Percentiles rank a stretch among this genome's conserved stretches.
These are phyloP conservation scores for Agrocybe praecox DNA, from an alignment of 768 basidiomycete genomes.

Conservation along the genomic window DNA sequence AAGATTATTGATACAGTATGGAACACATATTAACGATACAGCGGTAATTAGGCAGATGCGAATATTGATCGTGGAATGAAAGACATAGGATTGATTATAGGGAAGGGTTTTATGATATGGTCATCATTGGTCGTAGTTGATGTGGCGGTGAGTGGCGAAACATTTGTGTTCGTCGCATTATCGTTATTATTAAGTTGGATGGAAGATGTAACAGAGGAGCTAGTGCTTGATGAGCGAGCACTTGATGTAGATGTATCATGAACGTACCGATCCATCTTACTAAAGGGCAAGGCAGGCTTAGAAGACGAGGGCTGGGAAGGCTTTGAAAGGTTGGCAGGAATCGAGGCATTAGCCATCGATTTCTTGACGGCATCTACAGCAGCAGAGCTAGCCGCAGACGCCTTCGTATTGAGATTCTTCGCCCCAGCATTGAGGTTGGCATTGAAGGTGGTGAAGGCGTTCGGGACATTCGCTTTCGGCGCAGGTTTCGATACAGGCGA, in stretches of 20 bases:
- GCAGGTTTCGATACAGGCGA: constrained; percentile 13
- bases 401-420: constrained; percentile 40
- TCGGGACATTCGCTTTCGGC: constrained; percentile 15
- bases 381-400: constrained; percentile 31
- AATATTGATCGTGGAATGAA: constrained; percentile 73
- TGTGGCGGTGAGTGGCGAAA: constrained; percentile 10
- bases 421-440: constrained; percentile 42
- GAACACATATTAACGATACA: constrained; percentile 23
- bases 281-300: constrained; percentile 35
- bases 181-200: constrained; percentile 7
- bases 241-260: constrained; percentile 27
- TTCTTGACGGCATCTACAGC: constrained; percentile 35
- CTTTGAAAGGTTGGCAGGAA: constrained; percentile 18
- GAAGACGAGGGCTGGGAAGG: constrained; percentile 17
- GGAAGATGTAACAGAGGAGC: constrained; percentile 34
- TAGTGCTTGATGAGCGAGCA: constrained; percentile 71
- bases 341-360: constrained; percentile 27
- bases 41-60: constrained; percentile 54
- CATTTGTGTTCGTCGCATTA: neutral
- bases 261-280: constrained; percentile 69
- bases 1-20: constrained; percentile 25
- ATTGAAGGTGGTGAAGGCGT: constrained; percentile 31
- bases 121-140: constrained; percentile 22
- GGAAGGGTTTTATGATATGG: constrained; percentile 37
- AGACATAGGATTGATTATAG: constrained; percentile 43